Evolutionary conservation across 169 alveolate species (phyloP).

Genomic region (Plasmodium inui): DNA sequence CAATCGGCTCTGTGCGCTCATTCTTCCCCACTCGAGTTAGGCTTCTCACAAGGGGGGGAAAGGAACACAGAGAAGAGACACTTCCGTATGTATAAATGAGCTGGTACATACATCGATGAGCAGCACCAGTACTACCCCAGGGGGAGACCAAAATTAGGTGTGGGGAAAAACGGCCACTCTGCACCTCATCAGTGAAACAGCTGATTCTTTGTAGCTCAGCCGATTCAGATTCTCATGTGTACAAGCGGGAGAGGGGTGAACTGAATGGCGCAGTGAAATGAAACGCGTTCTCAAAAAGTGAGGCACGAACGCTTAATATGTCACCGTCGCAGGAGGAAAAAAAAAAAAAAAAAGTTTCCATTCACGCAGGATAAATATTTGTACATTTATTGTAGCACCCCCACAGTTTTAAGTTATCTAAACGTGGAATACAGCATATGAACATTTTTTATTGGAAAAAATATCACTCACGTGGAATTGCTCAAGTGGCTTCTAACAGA

Average conservation of each 20-base stretch:
- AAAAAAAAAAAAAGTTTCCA: neutral
- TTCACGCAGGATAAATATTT: neutral
- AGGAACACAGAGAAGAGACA: neutral
- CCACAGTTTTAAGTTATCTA: neutral
- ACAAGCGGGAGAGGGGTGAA: neutral
- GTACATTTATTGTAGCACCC: neutral
- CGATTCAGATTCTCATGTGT: neutral
- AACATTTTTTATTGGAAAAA: neutral
- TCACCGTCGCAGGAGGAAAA: neutral
- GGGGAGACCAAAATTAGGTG: neutral
- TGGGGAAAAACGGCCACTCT: neutral
- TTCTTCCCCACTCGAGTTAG: neutral
- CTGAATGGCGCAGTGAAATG: neutral
- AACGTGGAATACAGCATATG: neutral
- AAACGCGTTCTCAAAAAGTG: neutral
- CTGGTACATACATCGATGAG: neutral
- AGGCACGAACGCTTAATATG: neutral
- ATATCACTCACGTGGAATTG: neutral
- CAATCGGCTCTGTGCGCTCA: neutral
- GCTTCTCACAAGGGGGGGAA: neutral
- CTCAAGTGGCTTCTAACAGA: neutral
- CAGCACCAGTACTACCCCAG: neutral
- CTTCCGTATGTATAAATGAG: neutral
- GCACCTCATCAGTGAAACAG: neutral
- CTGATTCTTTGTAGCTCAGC: neutral